These are phyloP conservation scores for Takakia lepidozioides DNA, from an alignment of 225 moss, liverwort and hornwort species.

Conservation along the genomic window DNA sequence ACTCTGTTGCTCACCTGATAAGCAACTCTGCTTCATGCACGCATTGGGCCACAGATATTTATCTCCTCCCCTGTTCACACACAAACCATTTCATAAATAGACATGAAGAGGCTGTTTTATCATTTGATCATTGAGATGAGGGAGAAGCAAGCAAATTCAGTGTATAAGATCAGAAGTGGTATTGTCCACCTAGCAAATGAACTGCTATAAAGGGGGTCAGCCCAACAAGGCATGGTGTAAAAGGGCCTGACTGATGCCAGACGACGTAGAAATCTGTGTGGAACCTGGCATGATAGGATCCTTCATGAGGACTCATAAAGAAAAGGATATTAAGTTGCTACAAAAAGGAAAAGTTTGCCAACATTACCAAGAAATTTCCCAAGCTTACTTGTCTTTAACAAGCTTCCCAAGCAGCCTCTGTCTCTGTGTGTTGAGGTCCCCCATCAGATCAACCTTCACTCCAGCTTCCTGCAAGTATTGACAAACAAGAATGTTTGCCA, in stretches of 20 bases:
- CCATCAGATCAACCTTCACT: conserved; percentile 71
- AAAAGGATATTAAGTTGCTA: too few relatives aligned
- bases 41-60: conserved; percentile 87
- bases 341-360: too few relatives aligned
- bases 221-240: conserved; percentile 93
- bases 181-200: too few relatives aligned
- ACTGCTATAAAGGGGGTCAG: conserved; percentile 70
- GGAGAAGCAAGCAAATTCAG: too few relatives aligned
- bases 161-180: too few relatives aligned
- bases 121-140: too few relatives aligned
- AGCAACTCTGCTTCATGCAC: conserved; percentile 75
- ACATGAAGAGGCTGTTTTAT: too few relatives aligned
- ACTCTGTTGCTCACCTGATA: conserved; percentile 41
- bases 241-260: conserved; percentile 73
- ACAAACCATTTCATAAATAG: too few relatives aligned
- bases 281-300: conserved; percentile 28
- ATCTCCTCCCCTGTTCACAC: conserved; percentile 86
- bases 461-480: conserved; percentile 61
- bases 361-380: too few relatives aligned
- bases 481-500: not conserved
- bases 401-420: conserved; percentile 78
- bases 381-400: conserved; percentile 81
- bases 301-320: too few relatives aligned
- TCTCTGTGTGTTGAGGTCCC: conserved; percentile 77
- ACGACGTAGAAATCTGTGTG: conserved; percentile 87